phyloP scores from a whole-genome alignment of 2,329 filamentous ascomycete species.

The Madurella fahalii region DNA sequence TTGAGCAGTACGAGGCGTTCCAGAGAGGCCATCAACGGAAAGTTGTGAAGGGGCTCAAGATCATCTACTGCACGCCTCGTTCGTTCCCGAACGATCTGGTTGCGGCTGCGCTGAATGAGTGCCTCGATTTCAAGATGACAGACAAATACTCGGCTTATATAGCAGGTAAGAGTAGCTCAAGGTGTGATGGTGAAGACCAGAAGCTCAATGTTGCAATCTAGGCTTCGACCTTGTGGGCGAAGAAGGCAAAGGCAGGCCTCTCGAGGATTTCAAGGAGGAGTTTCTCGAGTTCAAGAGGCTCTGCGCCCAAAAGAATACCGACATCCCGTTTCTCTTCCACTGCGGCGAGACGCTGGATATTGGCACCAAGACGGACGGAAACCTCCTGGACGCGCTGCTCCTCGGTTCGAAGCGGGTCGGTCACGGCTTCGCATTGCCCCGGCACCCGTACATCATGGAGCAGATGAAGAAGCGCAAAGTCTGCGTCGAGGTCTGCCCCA shows the following conservation, averaged over 20 bases:
- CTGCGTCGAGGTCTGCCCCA: conserved; percentile 72
- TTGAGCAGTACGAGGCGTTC: conserved; percentile 50
- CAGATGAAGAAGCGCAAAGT: conserved; percentile 60
- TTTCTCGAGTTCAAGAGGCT: conserved; percentile 53
- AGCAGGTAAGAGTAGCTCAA: conserved; percentile 47
- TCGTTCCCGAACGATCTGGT: conserved; percentile 51
- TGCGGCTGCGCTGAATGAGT: conserved; percentile 53
- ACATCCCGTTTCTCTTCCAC: conserved; percentile 72
- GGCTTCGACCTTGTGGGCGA: conserved; percentile 69
- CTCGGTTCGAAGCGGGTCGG: conserved; percentile 66
- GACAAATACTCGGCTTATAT: conserved; percentile 53
- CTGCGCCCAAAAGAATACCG: conserved; percentile 45
- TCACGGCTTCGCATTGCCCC: conserved; percentile 66
- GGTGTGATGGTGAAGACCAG: not conserved
- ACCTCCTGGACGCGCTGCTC: conserved; percentile 64
- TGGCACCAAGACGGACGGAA: conserved; percentile 61
- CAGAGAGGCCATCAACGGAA: conserved; percentile 31
- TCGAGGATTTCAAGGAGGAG: conserved; percentile 51
- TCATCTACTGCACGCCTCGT: conserved; percentile 67
- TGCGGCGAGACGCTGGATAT: conserved; percentile 70
- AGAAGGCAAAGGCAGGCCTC: conserved; percentile 57
- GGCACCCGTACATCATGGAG: conserved; percentile 63
- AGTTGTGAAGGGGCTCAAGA: conserved; percentile 61
- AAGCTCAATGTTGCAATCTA: conserved; percentile 24
- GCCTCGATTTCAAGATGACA: conserved; percentile 52